Percentiles rank a stretch among this genome's conserved stretches.
phyloP scores from a whole-genome alignment of 495 filamentous ascomycete genomes.

The Achaetomiella virescens region DNA sequence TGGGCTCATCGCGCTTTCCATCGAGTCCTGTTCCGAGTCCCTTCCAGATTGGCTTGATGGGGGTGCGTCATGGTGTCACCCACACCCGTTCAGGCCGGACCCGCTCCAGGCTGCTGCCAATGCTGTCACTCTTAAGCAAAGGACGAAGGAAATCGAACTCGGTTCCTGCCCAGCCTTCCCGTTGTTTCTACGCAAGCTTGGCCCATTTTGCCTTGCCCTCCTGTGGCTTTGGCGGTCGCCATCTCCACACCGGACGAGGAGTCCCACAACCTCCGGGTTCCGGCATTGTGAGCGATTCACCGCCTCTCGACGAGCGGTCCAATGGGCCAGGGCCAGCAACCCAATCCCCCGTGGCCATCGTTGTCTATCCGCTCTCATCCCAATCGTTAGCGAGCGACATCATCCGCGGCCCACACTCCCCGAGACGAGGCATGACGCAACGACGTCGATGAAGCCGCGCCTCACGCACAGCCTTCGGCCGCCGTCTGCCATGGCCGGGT shows the following conservation, averaged over 20 bases:
- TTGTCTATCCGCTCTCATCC: neutral
- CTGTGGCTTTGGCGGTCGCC: neutral
- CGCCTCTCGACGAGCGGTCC: conserved; percentile 3
- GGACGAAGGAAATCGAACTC: neutral
- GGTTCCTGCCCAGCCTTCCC: neutral
- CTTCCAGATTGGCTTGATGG: too few relatives aligned
- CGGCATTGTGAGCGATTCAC: conserved; percentile 12
- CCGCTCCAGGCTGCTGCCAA: neutral
- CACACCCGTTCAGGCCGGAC: neutral
- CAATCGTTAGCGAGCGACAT: neutral
- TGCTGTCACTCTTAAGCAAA: neutral
- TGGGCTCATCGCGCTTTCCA: too few relatives aligned
- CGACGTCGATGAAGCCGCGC: neutral
- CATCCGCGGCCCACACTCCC: neutral
- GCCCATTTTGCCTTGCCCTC: neutral
- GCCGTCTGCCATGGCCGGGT: neutral
- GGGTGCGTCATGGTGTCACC: neutral
- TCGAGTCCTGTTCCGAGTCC: too few relatives aligned
- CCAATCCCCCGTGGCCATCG: neutral
- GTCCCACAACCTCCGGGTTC: conserved; percentile 12
- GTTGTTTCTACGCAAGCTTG: neutral
- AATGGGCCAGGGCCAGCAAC: neutral
- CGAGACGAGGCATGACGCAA: neutral
- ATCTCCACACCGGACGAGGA: conserved; percentile 5
- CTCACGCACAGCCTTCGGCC: neutral